A percentile compares a stretch with the other conserved stretches of the same genome.
These are phyloP conservation scores for Mycocentrospora acerina DNA, from an alignment of 2,329 filamentous ascomycete species.

Conservation along the genomic window DNA sequence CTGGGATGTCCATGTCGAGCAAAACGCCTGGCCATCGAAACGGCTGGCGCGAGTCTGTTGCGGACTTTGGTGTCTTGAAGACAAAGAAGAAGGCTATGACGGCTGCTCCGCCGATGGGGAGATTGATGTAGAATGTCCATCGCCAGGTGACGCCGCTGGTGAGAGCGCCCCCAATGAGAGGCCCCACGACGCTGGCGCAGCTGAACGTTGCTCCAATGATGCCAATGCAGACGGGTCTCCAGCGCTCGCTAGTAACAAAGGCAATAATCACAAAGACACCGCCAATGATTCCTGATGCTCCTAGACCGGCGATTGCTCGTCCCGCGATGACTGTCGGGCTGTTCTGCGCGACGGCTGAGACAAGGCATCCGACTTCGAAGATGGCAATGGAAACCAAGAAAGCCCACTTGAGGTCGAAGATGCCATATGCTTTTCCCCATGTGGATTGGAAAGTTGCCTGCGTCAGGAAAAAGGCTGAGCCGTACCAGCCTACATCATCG, in stretches of 20 bases:
- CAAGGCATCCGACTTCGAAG: conserved; percentile 58
- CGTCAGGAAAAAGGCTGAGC: conserved; percentile 47
- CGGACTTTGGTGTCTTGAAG: conserved; percentile 41
- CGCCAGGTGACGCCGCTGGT: conserved; percentile 42
- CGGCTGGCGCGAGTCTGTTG: conserved; percentile 18
- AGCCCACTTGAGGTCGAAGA: conserved; percentile 42
- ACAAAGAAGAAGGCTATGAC: conserved; percentile 43
- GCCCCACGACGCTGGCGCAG: conserved; percentile 42
- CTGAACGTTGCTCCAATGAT: conserved; percentile 41
- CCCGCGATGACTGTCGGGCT: conserved; percentile 43
- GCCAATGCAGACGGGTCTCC: conserved; percentile 42
- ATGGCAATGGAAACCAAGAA: conserved; percentile 42
- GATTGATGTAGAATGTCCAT: conserved; percentile 51
- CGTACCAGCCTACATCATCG: conserved; percentile 29
- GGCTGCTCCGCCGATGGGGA: conserved; percentile 48
- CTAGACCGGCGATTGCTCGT: conserved; percentile 42
- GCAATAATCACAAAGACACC: conserved; percentile 46
- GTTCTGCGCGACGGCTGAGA: conserved; percentile 50
- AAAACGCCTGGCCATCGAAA: conserved; percentile 40
- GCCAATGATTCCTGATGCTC: conserved; percentile 39
- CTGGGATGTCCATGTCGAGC: conserved; percentile 49
- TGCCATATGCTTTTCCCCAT: conserved; percentile 51
- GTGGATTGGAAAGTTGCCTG: conserved; percentile 47
- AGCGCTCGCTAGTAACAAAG: conserved; percentile 42
- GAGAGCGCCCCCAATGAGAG: conserved; percentile 46